Percentiles rank a stretch among this genome's conserved stretches.
Conservation (phyloP, 2,329 filamentous ascomycete species). For the Aspergillus japonicus region DNA sequence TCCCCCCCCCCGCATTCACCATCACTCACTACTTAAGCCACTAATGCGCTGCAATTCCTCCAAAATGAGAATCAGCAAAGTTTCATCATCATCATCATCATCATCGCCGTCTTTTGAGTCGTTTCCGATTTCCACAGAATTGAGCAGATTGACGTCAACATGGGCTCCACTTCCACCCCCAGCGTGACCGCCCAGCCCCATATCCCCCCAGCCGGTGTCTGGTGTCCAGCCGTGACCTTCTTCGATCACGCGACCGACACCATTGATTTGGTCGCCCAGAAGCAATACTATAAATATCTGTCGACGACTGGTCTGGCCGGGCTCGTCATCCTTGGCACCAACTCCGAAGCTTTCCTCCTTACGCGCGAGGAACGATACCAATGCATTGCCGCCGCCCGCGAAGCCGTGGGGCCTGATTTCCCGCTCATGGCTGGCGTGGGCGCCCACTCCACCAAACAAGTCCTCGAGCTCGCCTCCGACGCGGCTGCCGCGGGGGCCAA, state of each 20-base stretch:
- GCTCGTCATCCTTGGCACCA: constrained; percentile 56
- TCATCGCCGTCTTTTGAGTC: background rate
- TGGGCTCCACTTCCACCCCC: constrained; percentile 15
- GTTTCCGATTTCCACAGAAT: background rate
- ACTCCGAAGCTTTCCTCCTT: constrained; percentile 57
- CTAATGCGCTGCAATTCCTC: background rate
- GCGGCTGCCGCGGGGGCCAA: constrained; percentile 61
- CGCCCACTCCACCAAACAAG: constrained; percentile 64
- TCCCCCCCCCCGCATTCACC: constrained; percentile 9
- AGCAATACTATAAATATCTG: constrained; percentile 54
- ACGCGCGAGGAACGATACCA: constrained; percentile 59
- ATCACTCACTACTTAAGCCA: background rate
- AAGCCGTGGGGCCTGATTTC: constrained; percentile 53
- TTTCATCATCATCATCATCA: background rate
- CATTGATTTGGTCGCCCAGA: constrained; percentile 50
- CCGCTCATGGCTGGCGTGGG: constrained; percentile 65
- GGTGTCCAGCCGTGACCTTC: constrained; percentile 56
- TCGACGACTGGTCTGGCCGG: constrained; percentile 52
- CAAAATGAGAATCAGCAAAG: background rate
- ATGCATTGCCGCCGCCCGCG: constrained; percentile 57
- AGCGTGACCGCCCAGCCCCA: constrained; percentile 18
- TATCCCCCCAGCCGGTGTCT: constrained; percentile 42
- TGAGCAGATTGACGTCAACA: constrained; percentile 2
- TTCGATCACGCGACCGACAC: constrained; percentile 53
- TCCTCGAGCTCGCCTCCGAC: constrained; percentile 59